Conservation (phyloP, 177 flowering plant species). For the Vitis hybrid region DNA sequence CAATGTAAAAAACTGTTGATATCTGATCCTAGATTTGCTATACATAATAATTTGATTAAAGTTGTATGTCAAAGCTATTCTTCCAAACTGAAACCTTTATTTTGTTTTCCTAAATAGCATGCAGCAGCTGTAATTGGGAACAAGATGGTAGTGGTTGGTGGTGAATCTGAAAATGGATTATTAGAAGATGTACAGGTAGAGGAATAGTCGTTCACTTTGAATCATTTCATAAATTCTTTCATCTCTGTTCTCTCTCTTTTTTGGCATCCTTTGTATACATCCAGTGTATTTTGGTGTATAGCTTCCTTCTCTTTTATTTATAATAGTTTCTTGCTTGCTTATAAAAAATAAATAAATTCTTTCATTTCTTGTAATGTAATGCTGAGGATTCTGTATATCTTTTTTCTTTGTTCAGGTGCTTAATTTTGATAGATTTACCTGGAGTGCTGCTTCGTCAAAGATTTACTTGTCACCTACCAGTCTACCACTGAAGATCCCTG, state of each 20-base stretch:
- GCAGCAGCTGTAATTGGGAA: conserved; percentile 74
- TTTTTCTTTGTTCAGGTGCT: conserved; percentile 60
- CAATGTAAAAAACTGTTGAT: conserved; percentile 47
- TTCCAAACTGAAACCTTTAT: not conserved
- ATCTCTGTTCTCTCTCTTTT: not conserved
- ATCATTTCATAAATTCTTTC: not conserved
- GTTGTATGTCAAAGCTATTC: not conserved
- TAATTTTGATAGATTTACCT: conserved; percentile 71
- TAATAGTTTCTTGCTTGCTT: too few species aligned
- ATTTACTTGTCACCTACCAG: conserved; percentile 83
- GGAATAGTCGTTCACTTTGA: not conserved
- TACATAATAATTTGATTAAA: not conserved
- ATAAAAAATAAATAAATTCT: not conserved
- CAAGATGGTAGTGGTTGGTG: conserved; percentile 85
- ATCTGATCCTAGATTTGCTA: not conserved
- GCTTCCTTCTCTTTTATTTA: too few species aligned
- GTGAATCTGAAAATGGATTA: conserved; percentile 63
- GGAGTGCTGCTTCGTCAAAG: conserved; percentile 83
- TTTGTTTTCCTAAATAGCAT: conserved; percentile 47
- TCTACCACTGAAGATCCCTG: conserved; percentile 88
- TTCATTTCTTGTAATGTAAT: not conserved
- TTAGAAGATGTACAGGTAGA: conserved; percentile 77
- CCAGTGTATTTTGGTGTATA: too few species aligned
- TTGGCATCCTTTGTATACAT: not conserved
- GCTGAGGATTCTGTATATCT: not conserved